Conservation (phyloP, 1,139 yeast genomes). For the Candida gigantensis region DNA sequence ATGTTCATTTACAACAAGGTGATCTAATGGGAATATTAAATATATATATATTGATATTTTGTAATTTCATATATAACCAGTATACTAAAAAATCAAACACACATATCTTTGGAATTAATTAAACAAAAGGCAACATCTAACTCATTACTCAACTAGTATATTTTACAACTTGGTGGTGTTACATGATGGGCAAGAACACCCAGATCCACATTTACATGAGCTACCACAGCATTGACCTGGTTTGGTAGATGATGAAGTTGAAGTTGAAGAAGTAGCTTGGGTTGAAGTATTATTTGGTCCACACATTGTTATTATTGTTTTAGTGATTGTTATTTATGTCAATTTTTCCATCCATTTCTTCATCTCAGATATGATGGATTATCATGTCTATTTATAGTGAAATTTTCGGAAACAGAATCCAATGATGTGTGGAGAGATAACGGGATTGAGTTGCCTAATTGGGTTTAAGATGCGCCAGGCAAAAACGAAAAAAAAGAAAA, state of each 20-base stretch:
- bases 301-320: conserved; percentile 20
- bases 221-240: conserved; percentile 34
- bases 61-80: too few relatives aligned
- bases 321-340: neutral
- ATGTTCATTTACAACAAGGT: too few relatives aligned
- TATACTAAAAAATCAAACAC: neutral
- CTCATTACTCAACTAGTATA: too few relatives aligned
- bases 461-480: conserved; percentile 8
- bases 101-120: neutral
- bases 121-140: neutral
- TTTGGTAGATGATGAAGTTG: conserved; percentile 12
- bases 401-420: neutral
- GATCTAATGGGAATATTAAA: too few relatives aligned
- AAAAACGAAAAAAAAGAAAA: too few relatives aligned
- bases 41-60: too few relatives aligned
- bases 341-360: too few relatives aligned
- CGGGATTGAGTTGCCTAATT: conserved; percentile 8
- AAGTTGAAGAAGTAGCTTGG: conserved; percentile 18
- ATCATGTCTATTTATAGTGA: neutral
- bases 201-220: conserved; percentile 46
- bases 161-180: conserved; percentile 43
- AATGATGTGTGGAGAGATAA: conserved; percentile 1
- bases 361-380: neutral
- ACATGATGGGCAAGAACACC: conserved; percentile 41
- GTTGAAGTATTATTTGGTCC: conserved; percentile 20